A percentile compares a stretch with the other conserved stretches of the same genome.
Evolutionary conservation across 2,329 filamentous ascomycete species (phyloP).

Genomic region (Hypoxylon sp.): DNA sequence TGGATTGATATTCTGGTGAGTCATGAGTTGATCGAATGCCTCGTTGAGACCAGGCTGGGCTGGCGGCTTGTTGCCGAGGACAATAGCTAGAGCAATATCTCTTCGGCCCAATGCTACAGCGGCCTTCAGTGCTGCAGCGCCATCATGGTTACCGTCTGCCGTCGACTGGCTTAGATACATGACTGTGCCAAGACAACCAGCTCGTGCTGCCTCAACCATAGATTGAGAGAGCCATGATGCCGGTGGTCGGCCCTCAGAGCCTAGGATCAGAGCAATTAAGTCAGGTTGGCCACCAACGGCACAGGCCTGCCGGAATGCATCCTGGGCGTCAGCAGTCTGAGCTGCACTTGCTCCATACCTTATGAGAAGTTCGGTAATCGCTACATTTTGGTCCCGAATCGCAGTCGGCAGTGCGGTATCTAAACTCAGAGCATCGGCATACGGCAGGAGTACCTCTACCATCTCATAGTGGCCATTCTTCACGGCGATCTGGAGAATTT

Average conservation of each 20-base stretch:
- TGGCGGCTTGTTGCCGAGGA: conserved; percentile 68
- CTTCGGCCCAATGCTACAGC: conserved; percentile 65
- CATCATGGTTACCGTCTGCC: conserved; percentile 68
- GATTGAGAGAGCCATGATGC: conserved; percentile 63
- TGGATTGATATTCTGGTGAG: conserved; percentile 62
- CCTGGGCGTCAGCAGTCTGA: conserved; percentile 65
- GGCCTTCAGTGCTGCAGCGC: conserved; percentile 66
- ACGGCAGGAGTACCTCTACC: conserved; percentile 67
- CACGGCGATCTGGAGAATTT: conserved; percentile 67
- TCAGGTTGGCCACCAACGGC: conserved; percentile 61
- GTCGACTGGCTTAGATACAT: conserved; percentile 65
- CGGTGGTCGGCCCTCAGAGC: conserved; percentile 64
- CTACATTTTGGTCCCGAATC: conserved; percentile 61
- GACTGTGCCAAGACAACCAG: conserved; percentile 67
- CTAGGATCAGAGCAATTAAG: conserved; percentile 65
- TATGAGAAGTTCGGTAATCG: conserved; percentile 64
- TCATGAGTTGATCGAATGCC: conserved; percentile 65
- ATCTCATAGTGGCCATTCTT: conserved; percentile 66
- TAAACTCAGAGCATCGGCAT: conserved; percentile 66
- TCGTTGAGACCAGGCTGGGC: conserved; percentile 63
- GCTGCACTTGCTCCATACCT: conserved; percentile 66
- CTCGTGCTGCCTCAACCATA: conserved; percentile 66
- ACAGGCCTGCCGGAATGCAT: conserved; percentile 69
- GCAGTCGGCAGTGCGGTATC: conserved; percentile 66
- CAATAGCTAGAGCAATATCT: conserved; percentile 69